Evolutionary conservation across 2,329 filamentous ascomycete species (phyloP).

Genomic region (Aaosphaeria arxii): DNA sequence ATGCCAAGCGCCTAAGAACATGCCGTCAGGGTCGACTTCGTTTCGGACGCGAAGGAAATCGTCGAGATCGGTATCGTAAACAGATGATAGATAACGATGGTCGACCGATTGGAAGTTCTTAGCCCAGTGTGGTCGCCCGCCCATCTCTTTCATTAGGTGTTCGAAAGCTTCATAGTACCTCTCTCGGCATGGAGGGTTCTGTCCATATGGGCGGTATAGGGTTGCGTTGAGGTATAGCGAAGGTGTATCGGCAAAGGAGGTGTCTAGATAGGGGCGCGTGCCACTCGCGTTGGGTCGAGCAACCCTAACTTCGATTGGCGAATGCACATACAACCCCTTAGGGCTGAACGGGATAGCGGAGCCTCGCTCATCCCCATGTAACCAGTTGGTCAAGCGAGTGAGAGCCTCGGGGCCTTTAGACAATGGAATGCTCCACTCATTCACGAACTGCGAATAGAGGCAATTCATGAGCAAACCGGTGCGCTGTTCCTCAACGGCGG

Average conservation of each 20-base stretch:
- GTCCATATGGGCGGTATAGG: slow-evolving; percentile 76
- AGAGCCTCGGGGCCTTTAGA: slow-evolving; percentile 84
- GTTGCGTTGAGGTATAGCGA: slow-evolving; percentile 89
- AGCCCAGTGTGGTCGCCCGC: slow-evolving; percentile 83
- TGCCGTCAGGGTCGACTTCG: slow-evolving; percentile 72
- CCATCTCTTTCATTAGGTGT: slow-evolving; percentile 82
- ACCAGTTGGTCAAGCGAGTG: slow-evolving; percentile 78
- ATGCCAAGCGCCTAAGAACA: slow-evolving; percentile 93
- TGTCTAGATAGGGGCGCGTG: slow-evolving; percentile 68
- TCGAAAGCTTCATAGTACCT: slow-evolving; percentile 90
- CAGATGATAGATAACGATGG: slow-evolving; percentile 58
- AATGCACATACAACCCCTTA: slow-evolving; percentile 78
- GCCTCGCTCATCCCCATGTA: slow-evolving; percentile 69
- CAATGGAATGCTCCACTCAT: slow-evolving; percentile 94
- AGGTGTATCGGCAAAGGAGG: slow-evolving; percentile 64
- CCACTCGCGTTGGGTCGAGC: slow-evolving; percentile 60
- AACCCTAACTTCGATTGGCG: slow-evolving; percentile 88
- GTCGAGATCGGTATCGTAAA: slow-evolving; percentile 67
- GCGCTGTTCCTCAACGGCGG: slow-evolving; percentile 77
- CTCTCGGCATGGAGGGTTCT: slow-evolving; percentile 70
- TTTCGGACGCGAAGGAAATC: slow-evolving; percentile 68
- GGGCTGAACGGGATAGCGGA: slow-evolving; percentile 77
- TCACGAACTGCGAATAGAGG: slow-evolving; percentile 96
- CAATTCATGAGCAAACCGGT: slow-evolving; percentile 92
- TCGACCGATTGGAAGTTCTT: slow-evolving; percentile 74